phyloP scores from a whole-genome alignment of 805 yeast species.

The Danielia reshetovae region DNA sequence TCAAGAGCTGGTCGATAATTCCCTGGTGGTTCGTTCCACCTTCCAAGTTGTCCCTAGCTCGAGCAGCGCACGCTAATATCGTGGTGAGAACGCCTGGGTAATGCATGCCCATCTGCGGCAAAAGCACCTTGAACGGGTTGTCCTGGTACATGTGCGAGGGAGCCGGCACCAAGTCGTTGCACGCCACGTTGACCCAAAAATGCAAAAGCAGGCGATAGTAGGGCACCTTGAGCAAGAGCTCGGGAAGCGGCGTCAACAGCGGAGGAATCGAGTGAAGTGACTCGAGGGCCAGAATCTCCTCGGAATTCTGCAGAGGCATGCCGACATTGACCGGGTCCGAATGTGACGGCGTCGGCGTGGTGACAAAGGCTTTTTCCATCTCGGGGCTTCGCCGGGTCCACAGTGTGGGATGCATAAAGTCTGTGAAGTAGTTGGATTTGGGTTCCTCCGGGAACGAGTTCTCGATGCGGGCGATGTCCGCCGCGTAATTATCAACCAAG shows the following conservation, averaged over 20 bases:
- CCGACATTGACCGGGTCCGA: background rate
- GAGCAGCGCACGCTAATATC: conserved; percentile 43
- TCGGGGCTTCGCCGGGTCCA: conserved; percentile 1
- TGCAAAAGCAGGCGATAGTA: conserved; percentile 58
- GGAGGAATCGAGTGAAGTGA: conserved; percentile 26
- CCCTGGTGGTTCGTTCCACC: conserved; percentile 30
- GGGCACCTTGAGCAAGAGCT: conserved; percentile 54
- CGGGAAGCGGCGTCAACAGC: conserved; percentile 47
- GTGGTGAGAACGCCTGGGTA: conserved; percentile 55
- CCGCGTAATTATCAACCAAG: conserved; percentile 5
- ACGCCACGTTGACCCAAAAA: conserved; percentile 58
- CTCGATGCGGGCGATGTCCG: conserved; percentile 11
- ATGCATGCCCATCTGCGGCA: conserved; percentile 67
- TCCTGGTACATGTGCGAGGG: conserved; percentile 51
- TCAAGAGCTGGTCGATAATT: conserved; percentile 49
- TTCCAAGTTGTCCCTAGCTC: conserved; percentile 23
- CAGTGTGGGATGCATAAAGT: background rate
- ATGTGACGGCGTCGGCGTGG: conserved; percentile 2
- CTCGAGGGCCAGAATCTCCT: conserved; percentile 1
- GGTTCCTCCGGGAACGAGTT: conserved; percentile 7
- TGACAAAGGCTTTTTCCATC: background rate
- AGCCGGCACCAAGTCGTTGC: conserved; percentile 62
- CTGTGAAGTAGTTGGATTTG: conserved; percentile 4
- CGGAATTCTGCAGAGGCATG: background rate
- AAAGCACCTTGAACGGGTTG: conserved; percentile 61